Percentiles rank a stretch among this genome's conserved stretches.
Conservation (phyloP, 805 yeast genomes). For the Zygoascus bituminiphila region DNA sequence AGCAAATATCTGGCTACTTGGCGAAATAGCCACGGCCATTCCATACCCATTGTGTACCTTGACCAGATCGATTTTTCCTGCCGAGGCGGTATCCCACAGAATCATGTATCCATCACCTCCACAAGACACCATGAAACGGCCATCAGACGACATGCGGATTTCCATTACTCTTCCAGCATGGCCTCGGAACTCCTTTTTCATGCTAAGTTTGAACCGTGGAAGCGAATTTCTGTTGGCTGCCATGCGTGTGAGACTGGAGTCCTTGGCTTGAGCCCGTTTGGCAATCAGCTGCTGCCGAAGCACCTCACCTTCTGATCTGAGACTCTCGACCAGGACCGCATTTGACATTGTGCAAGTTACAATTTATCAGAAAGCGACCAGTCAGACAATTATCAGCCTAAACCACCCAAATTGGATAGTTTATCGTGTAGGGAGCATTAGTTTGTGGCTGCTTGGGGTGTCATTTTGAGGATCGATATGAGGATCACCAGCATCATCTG, state of each 20-base stretch:
- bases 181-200: conserved; percentile 34
- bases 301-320: conserved; percentile 13
- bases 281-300: conserved; percentile 8
- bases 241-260: conserved; percentile 11
- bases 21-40: conserved; percentile 63
- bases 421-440: not conserved
- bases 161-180: conserved; percentile 69
- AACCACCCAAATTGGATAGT: not conserved
- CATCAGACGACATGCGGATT: conserved; percentile 59
- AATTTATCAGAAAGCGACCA: not conserved
- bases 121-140: conserved; percentile 55
- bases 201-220: not conserved
- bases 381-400: too few relatives aligned
- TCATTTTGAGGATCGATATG: not conserved
- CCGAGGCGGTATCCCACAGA: conserved; percentile 73
- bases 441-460: not conserved
- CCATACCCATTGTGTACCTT: conserved; percentile 74
- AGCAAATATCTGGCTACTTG: conserved; percentile 58
- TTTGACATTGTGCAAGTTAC: not conserved
- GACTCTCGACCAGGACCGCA: not conserved
- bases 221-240: conserved; percentile 10
- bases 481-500: too few relatives aligned
- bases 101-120: conserved; percentile 83
- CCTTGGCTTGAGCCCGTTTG: conserved; percentile 7
- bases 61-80: conserved; percentile 61